Conservation (phyloP, 2,329 filamentous ascomycete species). For the Pyrenophora tritici-repentis region DNA sequence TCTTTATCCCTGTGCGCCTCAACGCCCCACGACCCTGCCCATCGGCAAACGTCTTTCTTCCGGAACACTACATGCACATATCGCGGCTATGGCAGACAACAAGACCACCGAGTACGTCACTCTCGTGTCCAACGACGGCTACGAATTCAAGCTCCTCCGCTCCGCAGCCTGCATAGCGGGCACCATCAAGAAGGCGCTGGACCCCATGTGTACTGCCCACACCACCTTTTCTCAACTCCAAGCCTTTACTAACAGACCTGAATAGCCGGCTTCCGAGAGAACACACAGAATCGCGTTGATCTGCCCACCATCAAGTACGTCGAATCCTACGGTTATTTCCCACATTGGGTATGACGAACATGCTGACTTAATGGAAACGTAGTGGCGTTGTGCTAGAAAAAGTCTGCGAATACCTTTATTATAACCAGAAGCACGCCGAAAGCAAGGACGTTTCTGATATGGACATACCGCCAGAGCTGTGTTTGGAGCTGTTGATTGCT, state of each 20-base stretch:
- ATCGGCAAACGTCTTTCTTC: neutral
- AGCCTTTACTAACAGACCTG: neutral
- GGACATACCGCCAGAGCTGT: conserved; percentile 79
- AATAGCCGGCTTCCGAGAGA: conserved; percentile 68
- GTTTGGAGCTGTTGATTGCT: conserved; percentile 76
- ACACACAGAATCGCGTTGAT: conserved; percentile 65
- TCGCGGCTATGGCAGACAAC: conserved; percentile 27
- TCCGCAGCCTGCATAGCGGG: conserved; percentile 72
- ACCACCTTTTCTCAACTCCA: neutral
- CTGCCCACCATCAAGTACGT: conserved; percentile 75
- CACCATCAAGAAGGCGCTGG: conserved; percentile 75
- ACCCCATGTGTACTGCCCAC: conserved; percentile 63
- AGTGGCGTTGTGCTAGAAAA: conserved; percentile 78
- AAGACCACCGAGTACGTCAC: conserved; percentile 71
- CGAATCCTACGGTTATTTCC: neutral
- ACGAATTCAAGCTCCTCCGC: conserved; percentile 75
- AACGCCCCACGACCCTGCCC: neutral
- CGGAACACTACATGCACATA: neutral
- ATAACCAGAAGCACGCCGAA: conserved; percentile 75
- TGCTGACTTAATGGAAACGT: conserved; percentile 10
- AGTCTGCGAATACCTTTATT: conserved; percentile 82
- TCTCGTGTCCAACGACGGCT: conserved; percentile 74
- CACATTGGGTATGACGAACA: neutral
- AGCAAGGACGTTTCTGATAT: conserved; percentile 76
- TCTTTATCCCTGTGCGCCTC: neutral